phyloP scores from a whole-genome alignment of 2,329 filamentous ascomycete species.

The Davidsoniella eucalypti region DNA sequence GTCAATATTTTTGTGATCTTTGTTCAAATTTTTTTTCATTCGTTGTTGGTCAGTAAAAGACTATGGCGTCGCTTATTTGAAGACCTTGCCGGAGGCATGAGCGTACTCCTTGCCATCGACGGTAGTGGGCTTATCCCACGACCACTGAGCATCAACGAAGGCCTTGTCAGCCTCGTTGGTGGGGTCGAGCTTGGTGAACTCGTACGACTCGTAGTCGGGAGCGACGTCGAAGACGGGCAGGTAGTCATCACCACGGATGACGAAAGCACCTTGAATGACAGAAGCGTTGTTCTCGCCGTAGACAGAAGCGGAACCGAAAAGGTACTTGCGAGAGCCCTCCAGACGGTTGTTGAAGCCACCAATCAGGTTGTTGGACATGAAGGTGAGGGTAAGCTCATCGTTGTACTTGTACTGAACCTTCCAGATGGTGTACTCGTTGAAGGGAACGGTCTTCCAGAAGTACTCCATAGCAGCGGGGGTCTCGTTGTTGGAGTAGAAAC shows the following conservation, averaged over 20 bases:
- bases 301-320: constrained; percentile 82
- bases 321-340: constrained; percentile 92
- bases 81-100: constrained; percentile 89
- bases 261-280: constrained; percentile 80
- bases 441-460: constrained; percentile 96
- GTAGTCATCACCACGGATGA: constrained; percentile 83
- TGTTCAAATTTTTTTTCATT: constrained; percentile 12
- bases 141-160: constrained; percentile 77
- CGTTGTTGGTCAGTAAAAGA: constrained; percentile 14
- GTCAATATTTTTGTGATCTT: constrained; percentile 10
- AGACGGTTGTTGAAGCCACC: constrained; percentile 96
- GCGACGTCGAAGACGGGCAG: constrained; percentile 85
- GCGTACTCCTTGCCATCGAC: constrained; percentile 77
- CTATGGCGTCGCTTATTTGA: constrained; percentile 56
- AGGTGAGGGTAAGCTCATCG: constrained; percentile 87
- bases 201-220: constrained; percentile 92
- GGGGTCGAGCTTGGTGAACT: constrained; percentile 91
- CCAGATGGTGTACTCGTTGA: constrained; percentile 94
- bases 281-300: constrained; percentile 82
- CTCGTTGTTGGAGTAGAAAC: constrained; percentile 93
- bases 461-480: constrained; percentile 74
- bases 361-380: constrained; percentile 99
- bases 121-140: constrained; percentile 71
- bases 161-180: constrained; percentile 69
- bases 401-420: constrained; percentile 97